A percentile compares a stretch with the other conserved stretches of the same genome.
These are phyloP conservation scores for Knoxdaviesia proteae DNA, from an alignment of 2,329 filamentous ascomycete genomes.

Conservation along the genomic window DNA sequence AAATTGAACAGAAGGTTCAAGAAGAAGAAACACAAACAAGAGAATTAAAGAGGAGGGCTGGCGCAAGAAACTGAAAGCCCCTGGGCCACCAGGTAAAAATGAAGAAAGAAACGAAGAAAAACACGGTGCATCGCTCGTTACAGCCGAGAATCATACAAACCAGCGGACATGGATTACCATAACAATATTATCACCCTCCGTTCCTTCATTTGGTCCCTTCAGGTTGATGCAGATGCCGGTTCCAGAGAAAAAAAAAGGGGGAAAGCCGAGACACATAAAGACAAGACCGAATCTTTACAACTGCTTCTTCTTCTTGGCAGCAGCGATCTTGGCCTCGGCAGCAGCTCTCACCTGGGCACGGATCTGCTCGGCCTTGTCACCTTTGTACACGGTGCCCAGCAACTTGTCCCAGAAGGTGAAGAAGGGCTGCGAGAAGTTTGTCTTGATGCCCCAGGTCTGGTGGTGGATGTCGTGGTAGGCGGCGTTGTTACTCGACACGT, in stretches of 20 bases:
- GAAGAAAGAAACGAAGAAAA: too few species aligned
- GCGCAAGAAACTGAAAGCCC: too few species aligned
- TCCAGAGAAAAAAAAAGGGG: too few species aligned
- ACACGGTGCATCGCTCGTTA: too few species aligned
- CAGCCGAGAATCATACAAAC: too few species aligned
- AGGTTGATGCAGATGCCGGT: not conserved
- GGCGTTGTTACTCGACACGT: conserved; percentile 84
- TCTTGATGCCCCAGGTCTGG: conserved; percentile 98
- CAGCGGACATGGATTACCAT: too few species aligned
- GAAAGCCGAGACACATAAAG: too few species aligned
- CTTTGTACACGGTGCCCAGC: conserved; percentile 66
- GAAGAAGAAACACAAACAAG: not conserved
- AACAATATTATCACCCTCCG: too few species aligned
- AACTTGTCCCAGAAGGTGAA: conserved; percentile 89
- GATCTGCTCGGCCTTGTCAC: conserved; percentile 22
- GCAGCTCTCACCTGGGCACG: conserved; percentile 2
- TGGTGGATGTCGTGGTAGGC: conserved; percentile 97
- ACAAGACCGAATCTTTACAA: not conserved
- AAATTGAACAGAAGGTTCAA: not conserved
- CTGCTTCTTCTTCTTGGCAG: not conserved
- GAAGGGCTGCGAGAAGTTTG: conserved; percentile 76
- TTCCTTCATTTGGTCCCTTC: not conserved
- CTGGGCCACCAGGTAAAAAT: too few species aligned
- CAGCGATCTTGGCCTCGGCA: not conserved
- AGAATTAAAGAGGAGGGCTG: not conserved